phyloP scores from a whole-genome alignment of 2,329 filamentous ascomycete species.

The Aureobasidium sp. region DNA sequence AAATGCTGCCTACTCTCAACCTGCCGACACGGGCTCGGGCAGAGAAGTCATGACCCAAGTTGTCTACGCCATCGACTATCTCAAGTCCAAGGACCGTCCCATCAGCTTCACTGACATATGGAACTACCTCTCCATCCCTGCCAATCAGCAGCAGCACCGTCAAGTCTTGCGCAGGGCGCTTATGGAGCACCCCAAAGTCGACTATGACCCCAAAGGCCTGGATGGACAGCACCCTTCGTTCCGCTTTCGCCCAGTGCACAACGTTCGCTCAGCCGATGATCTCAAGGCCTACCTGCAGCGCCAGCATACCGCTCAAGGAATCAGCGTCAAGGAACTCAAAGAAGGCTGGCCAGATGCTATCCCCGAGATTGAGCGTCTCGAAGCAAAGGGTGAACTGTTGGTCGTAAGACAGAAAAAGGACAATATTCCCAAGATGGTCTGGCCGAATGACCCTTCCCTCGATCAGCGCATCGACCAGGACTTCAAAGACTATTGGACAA shows the following conservation, averaged over 20 bases:
- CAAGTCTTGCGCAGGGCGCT: conserved; percentile 60
- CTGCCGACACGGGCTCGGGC: conserved; percentile 65
- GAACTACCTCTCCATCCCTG: conserved; percentile 64
- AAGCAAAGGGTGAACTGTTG: conserved; percentile 68
- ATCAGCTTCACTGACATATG: conserved; percentile 69
- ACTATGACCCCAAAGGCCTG: conserved; percentile 48
- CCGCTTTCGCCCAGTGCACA: conserved; percentile 73
- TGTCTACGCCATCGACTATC: conserved; percentile 74
- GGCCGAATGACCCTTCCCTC: conserved; percentile 65
- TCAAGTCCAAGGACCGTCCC: conserved; percentile 60
- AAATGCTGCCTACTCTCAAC: conserved; percentile 62
- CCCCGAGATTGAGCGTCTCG: conserved; percentile 66
- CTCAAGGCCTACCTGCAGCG: conserved; percentile 73
- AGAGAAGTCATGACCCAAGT: conserved; percentile 79
- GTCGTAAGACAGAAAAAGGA: conserved; percentile 92
- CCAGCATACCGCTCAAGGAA: conserved; percentile 70
- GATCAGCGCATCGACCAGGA: conserved; percentile 64
- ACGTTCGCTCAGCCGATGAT: conserved; percentile 68
- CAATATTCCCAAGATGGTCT: conserved; percentile 74
- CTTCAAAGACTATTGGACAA: conserved; percentile 76
- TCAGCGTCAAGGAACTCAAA: conserved; percentile 83
- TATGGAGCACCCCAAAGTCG: conserved; percentile 54
- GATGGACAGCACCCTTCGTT: conserved; percentile 57
- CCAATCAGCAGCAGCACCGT: conserved; percentile 37
- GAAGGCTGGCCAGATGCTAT: conserved; percentile 90